Evolutionary conservation across 768 basidiomycete genomes (phyloP), one percentile per base, ranked within the genome.

Genomic region (Termitomyces bulborhizus): DNA sequence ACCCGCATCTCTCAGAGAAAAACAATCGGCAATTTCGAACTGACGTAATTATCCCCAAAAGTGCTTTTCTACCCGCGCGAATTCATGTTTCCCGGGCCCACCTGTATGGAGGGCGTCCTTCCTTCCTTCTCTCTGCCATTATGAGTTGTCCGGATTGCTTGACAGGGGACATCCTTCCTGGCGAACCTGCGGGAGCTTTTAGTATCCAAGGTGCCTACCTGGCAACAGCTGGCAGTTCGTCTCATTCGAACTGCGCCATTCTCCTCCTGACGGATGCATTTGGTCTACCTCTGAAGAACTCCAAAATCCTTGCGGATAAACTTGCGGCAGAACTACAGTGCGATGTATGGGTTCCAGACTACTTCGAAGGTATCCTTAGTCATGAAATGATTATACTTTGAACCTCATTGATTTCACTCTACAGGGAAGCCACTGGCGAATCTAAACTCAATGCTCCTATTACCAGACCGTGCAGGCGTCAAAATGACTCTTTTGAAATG

Each of bases 291-390:
- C 63, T 84, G 31, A 67, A 72, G 29, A 85, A 86, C 60, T 73
- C 66, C 54, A 84, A 81, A 62, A 71, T 87, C 52, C 69, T 85
- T 4, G 83, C 84, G 0, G 84, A 86, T 66, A 66, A 71, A 24
- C 63, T 83, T 27, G 73, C 82, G 7, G 69, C 74, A 53, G 61
- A 66, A 18, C 60, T 85, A n/a, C 64, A 70, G 13, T 81, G 83
- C 54, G 83, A 86, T 59, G 83, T 85, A 13, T 85, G 81, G 78
- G 72, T 83, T 37, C 84, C 84, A 12, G 85, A 86, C 65, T 64
- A 82, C 42, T 87, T 86, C 61, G 62, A 72, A 54, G 85, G 83
- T 80, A 51, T 13, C 15, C 45, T 43, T 24, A 15, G 15, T 36
- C 36, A 27, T 52, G 16, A 3, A 21, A 11, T 7, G 36, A 50